Conservation (phyloP, 805 yeast genomes). For the Pichia sporocuriosa region DNA sequence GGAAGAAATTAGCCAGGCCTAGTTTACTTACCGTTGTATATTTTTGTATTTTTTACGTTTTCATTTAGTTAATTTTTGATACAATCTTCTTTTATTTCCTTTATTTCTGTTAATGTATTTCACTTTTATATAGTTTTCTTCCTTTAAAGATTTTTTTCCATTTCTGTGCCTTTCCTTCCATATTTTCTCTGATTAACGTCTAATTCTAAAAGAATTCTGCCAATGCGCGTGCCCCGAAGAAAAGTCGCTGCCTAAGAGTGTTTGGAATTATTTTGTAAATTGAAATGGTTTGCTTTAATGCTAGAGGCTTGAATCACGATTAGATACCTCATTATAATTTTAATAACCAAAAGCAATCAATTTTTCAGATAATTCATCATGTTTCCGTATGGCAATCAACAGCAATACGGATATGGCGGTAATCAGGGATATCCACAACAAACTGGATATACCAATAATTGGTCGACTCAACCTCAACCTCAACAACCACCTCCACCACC, state of each 20-base stretch:
- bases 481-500: conserved; percentile 1
- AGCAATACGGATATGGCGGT: conserved; percentile 15
- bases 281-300: too few species aligned
- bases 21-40: background rate
- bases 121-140: background rate
- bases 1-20: conserved; percentile 19
- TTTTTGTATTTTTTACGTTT: background rate
- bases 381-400: conserved; percentile 13
- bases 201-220: too few species aligned
- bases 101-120: background rate
- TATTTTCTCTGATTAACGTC: too few species aligned
- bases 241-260: too few species aligned
- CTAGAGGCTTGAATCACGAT: too few species aligned
- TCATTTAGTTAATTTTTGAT: background rate
- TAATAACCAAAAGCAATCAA: too few species aligned
- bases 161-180: too few species aligned
- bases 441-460: conserved; percentile 19
- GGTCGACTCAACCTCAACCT: conserved; percentile 15
- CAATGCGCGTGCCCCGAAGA: too few species aligned
- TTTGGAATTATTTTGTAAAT: too few species aligned
- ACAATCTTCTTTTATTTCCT: background rate
- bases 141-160: too few species aligned
- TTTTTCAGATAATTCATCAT: too few species aligned
- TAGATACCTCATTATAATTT: too few species aligned
- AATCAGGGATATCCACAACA: conserved; percentile 20